These are phyloP conservation scores for Cladophialophora exuberans DNA, from an alignment of 2,329 filamentous ascomycete species.

Conservation along the genomic window DNA sequence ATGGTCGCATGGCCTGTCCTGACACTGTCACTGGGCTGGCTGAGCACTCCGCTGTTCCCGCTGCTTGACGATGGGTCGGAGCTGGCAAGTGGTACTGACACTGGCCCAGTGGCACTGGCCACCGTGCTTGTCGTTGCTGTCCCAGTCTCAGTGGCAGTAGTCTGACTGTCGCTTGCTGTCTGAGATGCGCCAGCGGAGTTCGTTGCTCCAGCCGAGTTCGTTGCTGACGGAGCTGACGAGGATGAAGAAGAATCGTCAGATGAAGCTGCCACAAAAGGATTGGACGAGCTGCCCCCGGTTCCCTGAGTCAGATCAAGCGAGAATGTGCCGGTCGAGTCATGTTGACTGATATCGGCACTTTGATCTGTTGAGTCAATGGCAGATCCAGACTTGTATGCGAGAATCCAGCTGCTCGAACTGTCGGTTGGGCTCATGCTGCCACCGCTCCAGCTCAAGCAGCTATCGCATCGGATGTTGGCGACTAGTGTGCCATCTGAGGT, in stretches of 20 bases:
- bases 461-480: slow-evolving; percentile 61
- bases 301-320: slow-evolving; percentile 53
- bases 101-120: slow-evolving; percentile 19
- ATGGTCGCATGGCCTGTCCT: slow-evolving; percentile 43
- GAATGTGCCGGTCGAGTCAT: slow-evolving; percentile 49
- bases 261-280: slow-evolving; percentile 37
- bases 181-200: slow-evolving; percentile 2
- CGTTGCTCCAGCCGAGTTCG: slow-evolving; percentile 6
- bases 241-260: slow-evolving; percentile 12
- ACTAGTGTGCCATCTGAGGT: slow-evolving; percentile 54
- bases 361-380: slow-evolving; percentile 52
- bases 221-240: not conserved
- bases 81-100: slow-evolving; percentile 24
- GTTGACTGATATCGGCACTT: slow-evolving; percentile 49
- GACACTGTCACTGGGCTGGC: slow-evolving; percentile 13
- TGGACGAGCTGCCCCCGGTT: slow-evolving; percentile 50
- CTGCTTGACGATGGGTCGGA: slow-evolving; percentile 22
- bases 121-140: slow-evolving; percentile 6
- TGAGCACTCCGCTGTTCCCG: slow-evolving; percentile 3
- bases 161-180: not conserved
- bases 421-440: slow-evolving; percentile 55
- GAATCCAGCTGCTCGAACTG: slow-evolving; percentile 54
- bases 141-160: not conserved
- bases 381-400: slow-evolving; percentile 50
- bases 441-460: slow-evolving; percentile 57